These are phyloP conservation scores for Kwoniella bestiolae DNA, from an alignment of 768 basidiomycete species.

Conservation along the genomic window DNA sequence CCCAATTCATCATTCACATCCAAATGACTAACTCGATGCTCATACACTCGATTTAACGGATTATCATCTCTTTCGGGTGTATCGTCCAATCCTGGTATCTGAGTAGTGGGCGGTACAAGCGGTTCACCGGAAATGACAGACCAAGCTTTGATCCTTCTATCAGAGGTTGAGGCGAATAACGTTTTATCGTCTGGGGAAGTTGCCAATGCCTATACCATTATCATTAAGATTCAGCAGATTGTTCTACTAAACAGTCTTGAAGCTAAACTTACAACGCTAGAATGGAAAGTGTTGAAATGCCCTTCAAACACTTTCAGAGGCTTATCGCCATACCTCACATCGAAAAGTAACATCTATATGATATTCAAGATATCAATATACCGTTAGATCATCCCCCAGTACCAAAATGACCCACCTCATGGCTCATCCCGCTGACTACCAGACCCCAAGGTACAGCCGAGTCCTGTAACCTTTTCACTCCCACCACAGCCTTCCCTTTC, in stretches of 20 bases:
- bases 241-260: too few species aligned
- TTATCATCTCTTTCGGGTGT: slow-evolving; percentile 13
- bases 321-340: slow-evolving; percentile 31
- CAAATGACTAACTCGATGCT: slow-evolving; percentile 15
- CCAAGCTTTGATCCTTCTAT: slow-evolving; percentile 39
- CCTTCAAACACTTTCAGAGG: slow-evolving; percentile 33
- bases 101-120: slow-evolving; percentile 2
- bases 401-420: slow-evolving; percentile 38
- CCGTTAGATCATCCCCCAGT: not conserved
- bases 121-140: slow-evolving; percentile 33
- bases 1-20: slow-evolving; percentile 35
- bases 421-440: slow-evolving; percentile 38
- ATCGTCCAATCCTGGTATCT: not conserved
- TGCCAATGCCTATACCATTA: slow-evolving; percentile 25
- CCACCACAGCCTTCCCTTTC: slow-evolving; percentile 43
- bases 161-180: slow-evolving; percentile 43
- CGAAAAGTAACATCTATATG: slow-evolving; percentile 40
- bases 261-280: slow-evolving; percentile 26
- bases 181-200: slow-evolving; percentile 36
- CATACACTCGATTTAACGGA: slow-evolving; percentile 21
- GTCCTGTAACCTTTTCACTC: slow-evolving; percentile 43
- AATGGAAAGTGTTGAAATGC: slow-evolving; percentile 36
- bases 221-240: too few species aligned
- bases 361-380: not conserved
- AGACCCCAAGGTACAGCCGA: slow-evolving; percentile 46